Conservation (phyloP, 2,329 filamentous ascomycete species). For the Thelonectria discophora region DNA sequence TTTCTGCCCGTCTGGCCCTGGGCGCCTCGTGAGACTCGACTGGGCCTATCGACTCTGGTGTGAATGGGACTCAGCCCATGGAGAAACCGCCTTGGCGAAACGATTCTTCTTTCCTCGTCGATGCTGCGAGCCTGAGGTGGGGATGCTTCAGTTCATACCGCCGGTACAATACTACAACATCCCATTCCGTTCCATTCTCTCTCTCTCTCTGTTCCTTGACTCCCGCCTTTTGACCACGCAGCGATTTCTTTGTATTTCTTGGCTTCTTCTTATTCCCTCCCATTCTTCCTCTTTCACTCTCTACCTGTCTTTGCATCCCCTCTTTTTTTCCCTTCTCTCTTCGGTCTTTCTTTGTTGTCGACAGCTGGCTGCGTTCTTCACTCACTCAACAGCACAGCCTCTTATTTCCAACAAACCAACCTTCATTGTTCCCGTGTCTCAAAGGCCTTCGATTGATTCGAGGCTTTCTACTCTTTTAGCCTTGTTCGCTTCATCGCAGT, state of each 20-base stretch:
- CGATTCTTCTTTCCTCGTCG: neutral
- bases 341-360: constrained; percentile 13
- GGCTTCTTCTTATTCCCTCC: constrained; percentile 18
- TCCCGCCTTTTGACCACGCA: too few species aligned
- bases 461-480: neutral
- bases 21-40: constrained; percentile 41
- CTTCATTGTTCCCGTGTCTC: constrained; percentile 29
- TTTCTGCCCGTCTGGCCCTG: constrained; percentile 25
- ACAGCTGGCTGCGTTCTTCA: constrained; percentile 8
- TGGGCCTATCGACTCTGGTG: constrained; percentile 18
- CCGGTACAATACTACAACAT: constrained; percentile 21
- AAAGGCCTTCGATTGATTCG: constrained; percentile 26
- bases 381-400: constrained; percentile 13
- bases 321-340: constrained; percentile 16
- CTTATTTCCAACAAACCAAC: constrained; percentile 14
- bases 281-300: constrained; percentile 14
- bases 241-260: constrained; percentile 12
- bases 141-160: neutral
- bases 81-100: constrained; percentile 4
- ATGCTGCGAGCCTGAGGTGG: neutral
- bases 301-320: constrained; percentile 28
- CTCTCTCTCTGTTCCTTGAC: constrained; percentile 3
- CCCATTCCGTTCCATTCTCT: constrained; percentile 19
- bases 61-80: neutral
- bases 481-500: neutral